A percentile compares a stretch with the other conserved stretches of the same genome.
These are phyloP conservation scores for Entomortierella parvispora DNA, from an alignment of 192 early-diverging fungal species.

Conservation along the genomic window DNA sequence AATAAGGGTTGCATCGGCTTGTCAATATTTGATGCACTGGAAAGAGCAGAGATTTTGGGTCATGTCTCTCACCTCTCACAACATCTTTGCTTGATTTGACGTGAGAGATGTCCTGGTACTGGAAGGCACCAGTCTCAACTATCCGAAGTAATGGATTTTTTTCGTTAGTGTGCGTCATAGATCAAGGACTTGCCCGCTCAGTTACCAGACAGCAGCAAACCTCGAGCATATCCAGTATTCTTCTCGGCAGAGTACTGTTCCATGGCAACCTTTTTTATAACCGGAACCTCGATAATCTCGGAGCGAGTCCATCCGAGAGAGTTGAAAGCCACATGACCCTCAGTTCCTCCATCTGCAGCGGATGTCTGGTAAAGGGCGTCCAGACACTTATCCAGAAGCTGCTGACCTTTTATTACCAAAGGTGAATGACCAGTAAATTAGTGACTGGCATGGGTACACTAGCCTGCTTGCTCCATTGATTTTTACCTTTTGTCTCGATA, in stretches of 20 bases:
- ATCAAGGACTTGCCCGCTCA: no score
- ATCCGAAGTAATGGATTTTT: not conserved
- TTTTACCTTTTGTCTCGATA: conserved; percentile 31
- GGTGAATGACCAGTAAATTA: conserved; percentile 36
- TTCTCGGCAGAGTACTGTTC: conserved; percentile 58
- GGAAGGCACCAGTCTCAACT: conserved; percentile 27
- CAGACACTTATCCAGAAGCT: conserved; percentile 59
- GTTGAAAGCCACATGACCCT: conserved; percentile 67
- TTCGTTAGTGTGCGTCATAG: no score
- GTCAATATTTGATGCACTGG: no score
- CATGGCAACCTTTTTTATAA: conserved; percentile 47
- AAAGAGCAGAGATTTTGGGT: not conserved
- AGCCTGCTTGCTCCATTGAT: not conserved
- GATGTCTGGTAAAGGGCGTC: conserved; percentile 46
- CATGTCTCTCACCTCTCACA: conserved; percentile 17
- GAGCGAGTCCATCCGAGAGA: conserved; percentile 75
- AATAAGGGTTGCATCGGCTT: no score
- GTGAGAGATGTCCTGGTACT: conserved; percentile 16
- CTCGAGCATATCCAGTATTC: conserved; percentile 55
- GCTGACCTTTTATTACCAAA: conserved; percentile 16
- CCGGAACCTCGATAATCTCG: conserved; percentile 74
- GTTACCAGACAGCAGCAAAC: not conserved
- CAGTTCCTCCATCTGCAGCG: not conserved
- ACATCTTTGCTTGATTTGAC: conserved; percentile 1
- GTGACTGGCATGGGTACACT: not conserved